Evolutionary conservation across 805 yeast genomes (phyloP), one percentile per base, ranked within the genome.

Genomic region (Sugiyamaella chiloensis): DNA sequence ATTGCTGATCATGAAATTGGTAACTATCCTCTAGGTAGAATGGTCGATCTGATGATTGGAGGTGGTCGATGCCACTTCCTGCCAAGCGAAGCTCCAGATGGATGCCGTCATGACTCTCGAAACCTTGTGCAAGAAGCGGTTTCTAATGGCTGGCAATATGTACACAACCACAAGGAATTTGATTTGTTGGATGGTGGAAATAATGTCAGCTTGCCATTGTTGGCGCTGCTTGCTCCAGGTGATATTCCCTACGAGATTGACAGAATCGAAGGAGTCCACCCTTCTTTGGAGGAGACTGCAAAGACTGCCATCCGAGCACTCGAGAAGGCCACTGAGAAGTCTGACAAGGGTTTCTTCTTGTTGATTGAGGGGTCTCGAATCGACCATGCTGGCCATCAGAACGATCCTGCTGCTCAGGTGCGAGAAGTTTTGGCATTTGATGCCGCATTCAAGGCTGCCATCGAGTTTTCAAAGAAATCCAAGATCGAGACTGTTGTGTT

Each of bases 361-460:
- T 64, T 90, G 65, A 79, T 90, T 45, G 96, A 90, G 71, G 96
- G 96, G 16, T 86, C 96, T 4, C 77, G 96, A 65, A 89, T 90
- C 59, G 97, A 90, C 67, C 96, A 89, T 62, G 96, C 96, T 4
- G 96, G 96, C 37, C 97, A 90, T 68, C 82, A 78, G 58, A 89
- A 90, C 61, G 97, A 90, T 64, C 91, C 97, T 8, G 91, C 91
- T 5, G 96, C 96, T 6, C 96, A 89, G 69, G 96, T 87, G 4
- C 76, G 89, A 60, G 97, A 90, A 67, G 91, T 87, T 3, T 70
- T 89, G 57, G 96, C 95, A 1, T 90, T 81, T 64, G 95, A 87
- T 63, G 80, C 79, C 51, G 89, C 96, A 2, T 87, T 86, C 68
- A 66, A 76, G 52, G 85, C 87, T 8, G 96, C 83, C 2, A 66